Conservation (phyloP, 805 yeast species). For the Cyberlindnera sargentensis region DNA sequence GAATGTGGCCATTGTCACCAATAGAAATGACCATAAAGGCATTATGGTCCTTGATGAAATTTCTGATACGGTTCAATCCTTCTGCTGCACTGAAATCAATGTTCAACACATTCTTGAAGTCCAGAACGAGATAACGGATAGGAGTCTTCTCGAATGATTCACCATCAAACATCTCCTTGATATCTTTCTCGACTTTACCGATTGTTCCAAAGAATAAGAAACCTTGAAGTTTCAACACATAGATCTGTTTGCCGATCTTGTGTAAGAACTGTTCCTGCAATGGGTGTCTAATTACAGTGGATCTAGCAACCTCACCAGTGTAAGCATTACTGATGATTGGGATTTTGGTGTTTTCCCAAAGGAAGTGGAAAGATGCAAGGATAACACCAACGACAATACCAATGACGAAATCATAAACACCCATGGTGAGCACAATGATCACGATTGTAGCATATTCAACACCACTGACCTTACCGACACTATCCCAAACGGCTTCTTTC, state of each 20-base stretch:
- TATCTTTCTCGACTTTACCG: slow-evolving; percentile 77
- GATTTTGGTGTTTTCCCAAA: slow-evolving; percentile 82
- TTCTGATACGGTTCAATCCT: slow-evolving; percentile 81
- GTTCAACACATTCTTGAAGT: slow-evolving; percentile 71
- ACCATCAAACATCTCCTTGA: slow-evolving; percentile 56
- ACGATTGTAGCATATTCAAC: slow-evolving; percentile 83
- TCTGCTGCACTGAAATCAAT: slow-evolving; percentile 96
- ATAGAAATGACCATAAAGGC: slow-evolving; percentile 76
- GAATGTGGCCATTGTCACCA: slow-evolving; percentile 59
- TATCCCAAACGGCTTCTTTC: slow-evolving; percentile 81
- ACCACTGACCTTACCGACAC: slow-evolving; percentile 63
- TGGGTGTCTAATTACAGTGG: slow-evolving; percentile 88
- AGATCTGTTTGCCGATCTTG: slow-evolving; percentile 86
- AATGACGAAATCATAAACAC: slow-evolving; percentile 87
- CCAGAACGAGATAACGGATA: slow-evolving; percentile 75
- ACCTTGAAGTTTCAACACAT: slow-evolving; percentile 81
- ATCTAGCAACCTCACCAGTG: slow-evolving; percentile 83
- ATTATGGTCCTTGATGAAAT: slow-evolving; percentile 60
- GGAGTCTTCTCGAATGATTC: slow-evolving; percentile 37
- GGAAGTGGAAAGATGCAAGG: slow-evolving; percentile 89
- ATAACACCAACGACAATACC: slow-evolving; percentile 89
- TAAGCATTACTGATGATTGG: slow-evolving; percentile 78
- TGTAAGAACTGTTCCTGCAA: slow-evolving; percentile 78
- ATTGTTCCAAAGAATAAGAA: slow-evolving; percentile 92
- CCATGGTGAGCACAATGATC: slow-evolving; percentile 90